Percentiles rank a stretch among this genome's conserved stretches.
phyloP scores from a whole-genome alignment of 495 filamentous ascomycete species.

The Penicillium bovifimosum region DNA sequence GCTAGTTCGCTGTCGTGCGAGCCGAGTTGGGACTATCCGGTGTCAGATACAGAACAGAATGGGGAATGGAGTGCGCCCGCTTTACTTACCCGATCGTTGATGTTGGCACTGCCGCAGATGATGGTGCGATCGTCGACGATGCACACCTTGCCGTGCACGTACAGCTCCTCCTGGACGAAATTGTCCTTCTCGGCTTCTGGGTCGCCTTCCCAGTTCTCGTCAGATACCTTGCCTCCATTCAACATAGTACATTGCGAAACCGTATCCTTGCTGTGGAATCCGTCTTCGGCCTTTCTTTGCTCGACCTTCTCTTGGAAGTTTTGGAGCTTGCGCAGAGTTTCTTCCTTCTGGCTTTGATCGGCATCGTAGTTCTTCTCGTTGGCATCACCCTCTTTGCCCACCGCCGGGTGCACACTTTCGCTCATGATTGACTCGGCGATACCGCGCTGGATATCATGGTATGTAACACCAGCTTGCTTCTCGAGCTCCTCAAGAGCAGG shows the following conservation, averaged over 20 bases:
- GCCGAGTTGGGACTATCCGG: constrained; percentile 66
- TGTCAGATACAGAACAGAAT: constrained; percentile 10
- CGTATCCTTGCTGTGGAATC: constrained; percentile 51
- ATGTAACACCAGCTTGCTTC: constrained; percentile 71
- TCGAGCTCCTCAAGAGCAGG: constrained; percentile 62
- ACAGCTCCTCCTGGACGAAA: constrained; percentile 92
- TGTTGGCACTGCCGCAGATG: constrained; percentile 83
- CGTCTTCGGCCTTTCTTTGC: constrained; percentile 30
- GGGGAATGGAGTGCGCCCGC: not conserved
- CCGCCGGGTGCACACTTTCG: constrained; percentile 58
- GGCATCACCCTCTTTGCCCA: constrained; percentile 46
- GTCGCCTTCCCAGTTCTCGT: constrained; percentile 68
- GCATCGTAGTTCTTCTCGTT: constrained; percentile 35
- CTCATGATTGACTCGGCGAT: constrained; percentile 83
- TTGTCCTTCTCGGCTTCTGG: constrained; percentile 71
- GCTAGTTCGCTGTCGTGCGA: constrained; percentile 88
- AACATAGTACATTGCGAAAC: constrained; percentile 83
- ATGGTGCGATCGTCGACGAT: constrained; percentile 79
- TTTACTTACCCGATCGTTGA: constrained; percentile 72
- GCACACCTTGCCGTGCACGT: constrained; percentile 83
- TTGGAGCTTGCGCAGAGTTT: constrained; percentile 48
- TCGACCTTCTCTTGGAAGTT: constrained; percentile 58
- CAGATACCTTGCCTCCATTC: constrained; percentile 54
- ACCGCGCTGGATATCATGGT: constrained; percentile 78
- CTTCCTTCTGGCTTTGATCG: constrained; percentile 33